phyloP scores from a whole-genome alignment of 805 yeast species.

The Kazachstania bromeliacearum region DNA sequence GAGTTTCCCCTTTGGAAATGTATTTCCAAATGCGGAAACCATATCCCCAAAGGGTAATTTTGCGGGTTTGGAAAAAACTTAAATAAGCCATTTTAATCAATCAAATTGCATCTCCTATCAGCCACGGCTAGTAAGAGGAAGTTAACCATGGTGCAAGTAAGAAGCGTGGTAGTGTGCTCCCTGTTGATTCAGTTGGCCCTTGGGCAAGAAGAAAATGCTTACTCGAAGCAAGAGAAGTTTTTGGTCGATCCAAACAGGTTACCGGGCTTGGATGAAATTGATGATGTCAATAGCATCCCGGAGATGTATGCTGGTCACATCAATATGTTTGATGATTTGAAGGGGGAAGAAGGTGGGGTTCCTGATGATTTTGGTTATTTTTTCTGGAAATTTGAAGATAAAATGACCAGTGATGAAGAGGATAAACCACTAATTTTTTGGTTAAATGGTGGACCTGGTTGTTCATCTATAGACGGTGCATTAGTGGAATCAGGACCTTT shows the following conservation, averaged over 20 bases:
- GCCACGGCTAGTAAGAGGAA: no score
- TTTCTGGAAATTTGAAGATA: conserved; percentile 57
- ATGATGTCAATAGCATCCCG: conserved; percentile 16
- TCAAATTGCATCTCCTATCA: no score
- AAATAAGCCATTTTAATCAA: not conserved
- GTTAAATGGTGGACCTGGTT: conserved; percentile 98
- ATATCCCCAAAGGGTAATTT: not conserved
- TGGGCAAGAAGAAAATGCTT: not conserved
- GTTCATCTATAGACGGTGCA: conserved; percentile 97
- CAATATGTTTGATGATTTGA: conserved; percentile 18
- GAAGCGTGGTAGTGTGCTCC: no score
- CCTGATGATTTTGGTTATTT: conserved; percentile 35
- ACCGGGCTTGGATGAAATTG: conserved; percentile 21
- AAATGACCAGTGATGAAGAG: conserved; percentile 13
- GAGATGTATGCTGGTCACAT: conserved; percentile 60
- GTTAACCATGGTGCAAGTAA: no score
- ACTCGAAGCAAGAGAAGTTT: conserved; percentile 8
- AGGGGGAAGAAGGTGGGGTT: conserved; percentile 17
- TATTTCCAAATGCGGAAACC: not conserved
- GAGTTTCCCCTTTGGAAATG: no score
- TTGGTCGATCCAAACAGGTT: conserved; percentile 21
- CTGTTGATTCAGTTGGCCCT: no score
- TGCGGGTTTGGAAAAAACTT: not conserved
- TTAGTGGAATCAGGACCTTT: conserved; percentile 88
- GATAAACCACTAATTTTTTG: conserved; percentile 55